A percentile compares a stretch with the other conserved stretches of the same genome.
These are phyloP conservation scores for Chrysoporthe puriensis DNA, from an alignment of 2,329 filamentous ascomycete genomes.

Conservation along the genomic window DNA sequence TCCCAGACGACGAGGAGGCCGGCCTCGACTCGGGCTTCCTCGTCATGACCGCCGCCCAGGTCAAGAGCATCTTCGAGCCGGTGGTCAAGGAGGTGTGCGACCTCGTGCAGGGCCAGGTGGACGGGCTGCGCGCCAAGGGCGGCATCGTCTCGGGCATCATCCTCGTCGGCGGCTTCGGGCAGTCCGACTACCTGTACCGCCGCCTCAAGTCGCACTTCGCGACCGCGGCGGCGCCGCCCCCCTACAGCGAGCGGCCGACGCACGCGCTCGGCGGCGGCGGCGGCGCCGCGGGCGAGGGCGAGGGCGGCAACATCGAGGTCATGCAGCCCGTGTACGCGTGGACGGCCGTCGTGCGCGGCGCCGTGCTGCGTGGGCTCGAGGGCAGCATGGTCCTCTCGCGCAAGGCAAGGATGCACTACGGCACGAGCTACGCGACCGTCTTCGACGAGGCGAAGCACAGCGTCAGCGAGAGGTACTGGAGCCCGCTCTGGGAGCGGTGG, in stretches of 20 bases:
- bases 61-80: conserved; percentile 76
- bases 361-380: conserved; percentile 74
- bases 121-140: conserved; percentile 62
- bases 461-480: conserved; percentile 77
- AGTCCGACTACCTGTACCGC: conserved; percentile 76
- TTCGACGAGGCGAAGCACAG: conserved; percentile 78
- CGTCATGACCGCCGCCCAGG: conserved; percentile 69
- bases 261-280: conserved; percentile 59
- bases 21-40: conserved; percentile 78
- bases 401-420: conserved; percentile 76
- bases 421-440: conserved; percentile 79
- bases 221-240: conserved; percentile 58
- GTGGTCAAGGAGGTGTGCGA: conserved; percentile 73
- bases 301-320: conserved; percentile 68
- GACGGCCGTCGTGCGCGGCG: conserved; percentile 79
- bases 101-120: conserved; percentile 69
- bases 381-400: conserved; percentile 79
- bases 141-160: conserved; percentile 74
- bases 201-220: conserved; percentile 71
- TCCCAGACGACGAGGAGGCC: conserved; percentile 75
- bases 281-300: conserved; percentile 46
- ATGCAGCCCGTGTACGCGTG: conserved; percentile 83
- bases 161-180: conserved; percentile 79
- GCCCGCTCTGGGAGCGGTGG: conserved; percentile 78
- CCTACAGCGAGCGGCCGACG: conserved; percentile 72